Evolutionary conservation across 345 rosid species (phyloP), one percentile per base, ranked within the genome.

Genomic region (Pistacia atlantica): DNA sequence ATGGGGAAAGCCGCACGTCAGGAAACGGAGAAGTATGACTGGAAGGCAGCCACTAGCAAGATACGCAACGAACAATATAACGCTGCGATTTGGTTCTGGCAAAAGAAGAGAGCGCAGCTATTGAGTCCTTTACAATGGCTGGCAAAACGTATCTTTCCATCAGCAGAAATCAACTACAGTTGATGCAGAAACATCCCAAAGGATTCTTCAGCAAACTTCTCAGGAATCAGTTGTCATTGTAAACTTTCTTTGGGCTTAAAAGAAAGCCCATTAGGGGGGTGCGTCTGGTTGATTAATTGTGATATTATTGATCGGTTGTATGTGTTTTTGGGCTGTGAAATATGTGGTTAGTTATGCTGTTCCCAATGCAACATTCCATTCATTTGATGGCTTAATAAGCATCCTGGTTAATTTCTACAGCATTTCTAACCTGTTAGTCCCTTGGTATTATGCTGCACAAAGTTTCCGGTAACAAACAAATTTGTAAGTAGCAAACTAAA

Each of bases 81-180:
- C 45, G 97, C 95, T 13, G 99, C 99, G 56, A 96, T 96, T 59
- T 92, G 98, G 98, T 96, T 93, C 89, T 96, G 99, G 99, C 83
- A 90, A 78, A 87, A 87, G 88, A 90, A 91, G 80, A 90, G 92
- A 83, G 87, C 88, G 7, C 86, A 90, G 85, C 83, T 93, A n/a
- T 74, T 86, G 17, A 87, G 95, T 75, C 99, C 98, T 12, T 2
- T 96, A 55, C 91, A 85, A 51, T 93, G 97, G 98, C 81, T 96
- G 65, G 80, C 80, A 20, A 87, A 87, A 79, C 80, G 89, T 22
- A 35, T 93, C 66, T 96, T 91, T 78, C 95, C 94, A 0, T 83
- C 94, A 0, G 90, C 94, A 0, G 90, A 91, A 80, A 80, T 81
- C 33, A 83, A 80, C 67, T 74, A 68, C 52, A 73, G 81, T 66